Base-by-base conservation (phyloP, 495 filamentous ascomycete species). In the Beverwykella pulmonaria region DNA sequence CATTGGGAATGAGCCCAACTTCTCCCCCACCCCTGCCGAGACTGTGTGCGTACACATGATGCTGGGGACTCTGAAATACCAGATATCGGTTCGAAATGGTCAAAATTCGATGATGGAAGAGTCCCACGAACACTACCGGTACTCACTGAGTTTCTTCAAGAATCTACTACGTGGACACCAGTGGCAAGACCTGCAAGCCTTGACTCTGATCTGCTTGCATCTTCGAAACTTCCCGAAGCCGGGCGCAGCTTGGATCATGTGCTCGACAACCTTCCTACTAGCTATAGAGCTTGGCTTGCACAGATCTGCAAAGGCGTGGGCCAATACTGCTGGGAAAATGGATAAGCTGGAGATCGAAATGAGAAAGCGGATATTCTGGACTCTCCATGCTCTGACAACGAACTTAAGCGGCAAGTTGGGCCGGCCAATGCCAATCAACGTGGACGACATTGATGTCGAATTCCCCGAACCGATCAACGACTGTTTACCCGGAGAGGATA, bases 171-270 rank as follows among this genome's bases (percentile, higher is more conserved):
- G 76, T 22, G 82, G 80, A 36, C 86, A 86, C 61, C 81, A 80
- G 0, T 70, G 91, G 20, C 81, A 87, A 44, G 84, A 88, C 64
- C 74, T 92, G 4, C 90, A 92, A 71, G 90, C 90, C 3, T 65
- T 93, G 57, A 79, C 85, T 19, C 78, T 93, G 77, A 84, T 93
- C 52, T 84, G 83, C 50, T 70, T 81, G 9, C 88, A 92, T 74
- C 82, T 90, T 1, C 84, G 91, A 53, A 87, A 84, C 67, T 89
- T 91, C 58, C 89, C 90, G n/a, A 91, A 91, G 69, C 90, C 91
- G 26, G 89, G 87, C 25, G 86, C 87, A 55, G 87, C 86, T 23
- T 87, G 84, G 79, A 82, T 87, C 63, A 77, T 90, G 44, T 83
- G 83, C 34, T 82, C 80, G 58, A 82, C 81, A 48, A 83, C 87